Percentiles rank a stretch among this genome's conserved stretches.
phyloP scores from a whole-genome alignment of 768 basidiomycete species.

The Vararia minispora region DNA sequence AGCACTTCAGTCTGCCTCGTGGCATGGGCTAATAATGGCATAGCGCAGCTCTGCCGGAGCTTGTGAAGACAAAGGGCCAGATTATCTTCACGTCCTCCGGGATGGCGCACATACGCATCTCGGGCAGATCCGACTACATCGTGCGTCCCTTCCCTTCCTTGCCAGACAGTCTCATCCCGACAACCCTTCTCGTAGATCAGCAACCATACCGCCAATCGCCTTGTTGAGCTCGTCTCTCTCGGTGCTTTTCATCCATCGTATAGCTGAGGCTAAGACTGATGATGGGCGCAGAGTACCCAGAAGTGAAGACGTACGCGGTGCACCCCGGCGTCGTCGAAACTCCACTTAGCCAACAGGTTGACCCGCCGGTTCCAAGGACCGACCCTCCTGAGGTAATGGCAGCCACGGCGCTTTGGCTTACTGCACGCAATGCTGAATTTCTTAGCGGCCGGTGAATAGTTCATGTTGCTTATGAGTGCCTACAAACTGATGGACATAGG shows the following conservation, averaged over 20 bases:
- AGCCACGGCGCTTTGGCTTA: too few species aligned
- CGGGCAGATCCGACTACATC: not conserved
- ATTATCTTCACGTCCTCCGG: constrained; percentile 1
- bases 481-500: too few species aligned
- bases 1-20: not conserved
- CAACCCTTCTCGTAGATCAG: too few species aligned
- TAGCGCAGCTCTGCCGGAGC: not conserved
- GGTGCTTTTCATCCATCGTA: not conserved
- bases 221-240: constrained; percentile 2
- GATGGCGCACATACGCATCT: constrained; percentile 3
- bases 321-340: constrained; percentile 4
- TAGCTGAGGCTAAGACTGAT: too few species aligned
- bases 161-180: too few species aligned
- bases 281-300: constrained; percentile 1
- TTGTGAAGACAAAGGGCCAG: constrained; percentile 3
- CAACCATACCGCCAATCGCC: constrained; percentile 2
- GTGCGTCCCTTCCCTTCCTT: too few species aligned
- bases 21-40: too few species aligned
- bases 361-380: not conserved
- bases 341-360: not conserved
- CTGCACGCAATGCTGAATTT: constrained; percentile 6
- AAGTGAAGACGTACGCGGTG: not conserved
- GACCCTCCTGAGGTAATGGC: too few species aligned
- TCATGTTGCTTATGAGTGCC: too few species aligned
- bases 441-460: constrained; percentile 7